Conservation (phyloP, 176 grass and related monocot genomes). For the Bolboschoenus planiculmis region DNA sequence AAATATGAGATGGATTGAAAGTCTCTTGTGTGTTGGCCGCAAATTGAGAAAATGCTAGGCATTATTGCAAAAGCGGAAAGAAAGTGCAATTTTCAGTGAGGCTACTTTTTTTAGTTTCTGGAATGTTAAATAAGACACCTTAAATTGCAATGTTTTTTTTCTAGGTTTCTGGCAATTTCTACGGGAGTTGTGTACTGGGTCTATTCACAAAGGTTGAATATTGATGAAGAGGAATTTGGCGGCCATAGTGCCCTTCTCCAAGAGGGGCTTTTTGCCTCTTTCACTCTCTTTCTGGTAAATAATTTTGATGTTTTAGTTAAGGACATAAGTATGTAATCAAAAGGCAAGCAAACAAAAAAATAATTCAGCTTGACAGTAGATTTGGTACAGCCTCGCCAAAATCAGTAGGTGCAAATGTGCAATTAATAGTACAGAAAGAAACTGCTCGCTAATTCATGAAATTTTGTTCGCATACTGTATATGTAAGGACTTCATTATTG, state of each 20-base stretch:
- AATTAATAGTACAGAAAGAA: background rate
- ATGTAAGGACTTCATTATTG: background rate
- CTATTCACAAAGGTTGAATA: constrained; percentile 65
- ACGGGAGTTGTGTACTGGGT: constrained; percentile 79
- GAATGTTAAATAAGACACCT: background rate
- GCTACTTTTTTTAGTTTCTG: background rate
- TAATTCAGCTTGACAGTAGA: background rate
- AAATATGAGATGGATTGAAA: background rate
- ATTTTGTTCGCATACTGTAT: background rate
- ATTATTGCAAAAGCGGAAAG: background rate
- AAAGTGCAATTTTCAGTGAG: background rate
- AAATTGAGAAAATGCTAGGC: background rate
- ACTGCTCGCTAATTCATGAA: background rate
- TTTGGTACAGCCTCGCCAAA: background rate
- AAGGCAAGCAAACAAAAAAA: background rate
- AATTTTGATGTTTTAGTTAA: constrained; percentile 1
- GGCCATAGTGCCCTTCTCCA: constrained; percentile 80
- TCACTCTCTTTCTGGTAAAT: constrained; percentile 91
- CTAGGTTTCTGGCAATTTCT: constrained; percentile 72
- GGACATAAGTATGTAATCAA: background rate
- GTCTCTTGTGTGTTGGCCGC: background rate
- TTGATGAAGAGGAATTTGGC: constrained; percentile 92
- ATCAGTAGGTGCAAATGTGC: background rate
- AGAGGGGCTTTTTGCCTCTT: constrained; percentile 91
- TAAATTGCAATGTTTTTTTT: background rate